Percentiles rank a stretch among this genome's conserved stretches.
These are phyloP conservation scores for Phytophthora palmivora DNA, from an alignment of 352 stramenopile species.

Conservation along the genomic window DNA sequence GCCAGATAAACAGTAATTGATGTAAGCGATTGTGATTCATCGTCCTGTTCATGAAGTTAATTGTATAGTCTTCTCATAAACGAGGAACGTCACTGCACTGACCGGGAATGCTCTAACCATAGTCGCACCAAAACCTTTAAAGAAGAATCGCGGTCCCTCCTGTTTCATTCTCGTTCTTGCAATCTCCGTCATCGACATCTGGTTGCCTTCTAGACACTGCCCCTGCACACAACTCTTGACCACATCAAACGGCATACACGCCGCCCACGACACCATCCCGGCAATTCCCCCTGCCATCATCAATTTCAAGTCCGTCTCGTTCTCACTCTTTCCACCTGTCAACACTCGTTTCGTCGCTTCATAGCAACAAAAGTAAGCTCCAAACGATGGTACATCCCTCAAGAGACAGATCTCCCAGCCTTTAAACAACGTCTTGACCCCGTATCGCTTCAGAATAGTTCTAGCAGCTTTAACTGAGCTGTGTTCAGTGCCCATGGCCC, in stretches of 20 bases:
- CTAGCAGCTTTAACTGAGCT: constrained; percentile 62
- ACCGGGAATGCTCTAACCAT: constrained; percentile 86
- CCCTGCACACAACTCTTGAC: constrained; percentile 92
- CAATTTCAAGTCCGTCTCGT: constrained; percentile 73
- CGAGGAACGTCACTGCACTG: constrained; percentile 85
- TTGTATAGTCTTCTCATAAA: constrained; percentile 88
- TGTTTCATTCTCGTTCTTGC: constrained; percentile 48
- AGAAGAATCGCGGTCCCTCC: constrained; percentile 74
- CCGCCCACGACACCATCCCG: constrained; percentile 79
- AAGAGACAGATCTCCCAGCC: constrained; percentile 75
- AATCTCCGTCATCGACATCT: constrained; percentile 56
- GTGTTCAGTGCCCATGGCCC: constrained; percentile 50
- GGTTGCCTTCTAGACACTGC: constrained; percentile 50
- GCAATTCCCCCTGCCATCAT: constrained; percentile 80
- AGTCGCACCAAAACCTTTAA: constrained; percentile 83
- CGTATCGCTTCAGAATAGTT: constrained; percentile 47
- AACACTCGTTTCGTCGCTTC: constrained; percentile 67
- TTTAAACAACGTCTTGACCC: constrained; percentile 58
- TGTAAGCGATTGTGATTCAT: no score
- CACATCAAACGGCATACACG: constrained; percentile 88
- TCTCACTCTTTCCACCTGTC: constrained; percentile 53
- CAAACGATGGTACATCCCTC: constrained; percentile 82
- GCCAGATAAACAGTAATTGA: no score
- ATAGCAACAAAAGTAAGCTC: constrained; percentile 84
- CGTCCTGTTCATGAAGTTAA: constrained; percentile 76